Percentiles rank a stretch among this genome's conserved stretches.
Evolutionary conservation across 1,139 yeast species (phyloP).

Genomic region (Hansenula sp.): DNA sequence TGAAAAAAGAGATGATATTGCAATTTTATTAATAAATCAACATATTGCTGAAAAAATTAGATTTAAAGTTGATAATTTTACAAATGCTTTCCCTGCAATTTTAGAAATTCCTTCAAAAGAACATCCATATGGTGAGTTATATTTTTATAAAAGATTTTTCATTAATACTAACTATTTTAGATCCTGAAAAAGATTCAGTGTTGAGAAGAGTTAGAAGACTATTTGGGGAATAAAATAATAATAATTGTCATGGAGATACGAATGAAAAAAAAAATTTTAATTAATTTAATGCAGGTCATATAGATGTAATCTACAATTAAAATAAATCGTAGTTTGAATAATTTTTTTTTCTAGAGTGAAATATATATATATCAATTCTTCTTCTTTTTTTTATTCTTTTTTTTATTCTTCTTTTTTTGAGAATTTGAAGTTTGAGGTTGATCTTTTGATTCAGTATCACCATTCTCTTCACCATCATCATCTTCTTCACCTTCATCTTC

Average conservation of each 20-base stretch:
- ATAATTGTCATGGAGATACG: not conserved
- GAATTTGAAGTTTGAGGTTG: slow-evolving; percentile 3
- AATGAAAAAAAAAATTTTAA: too few relatives aligned
- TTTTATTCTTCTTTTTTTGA: slow-evolving; percentile 26
- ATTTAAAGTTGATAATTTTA: slow-evolving; percentile 72
- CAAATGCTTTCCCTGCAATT: slow-evolving; percentile 93
- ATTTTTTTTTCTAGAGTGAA: too few relatives aligned
- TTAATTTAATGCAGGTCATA: slow-evolving; percentile 5
- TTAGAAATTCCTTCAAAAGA: slow-evolving; percentile 97
- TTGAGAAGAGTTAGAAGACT: slow-evolving; percentile 90
- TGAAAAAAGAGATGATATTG: slow-evolving; percentile 77
- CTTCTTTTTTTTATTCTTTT: slow-evolving; percentile 29
- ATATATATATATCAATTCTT: slow-evolving; percentile 20
- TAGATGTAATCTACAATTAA: too few relatives aligned
- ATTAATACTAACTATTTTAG: slow-evolving; percentile 24
- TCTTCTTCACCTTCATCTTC: slow-evolving; percentile 2
- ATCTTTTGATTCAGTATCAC: slow-evolving; percentile 8
- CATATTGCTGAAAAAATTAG: slow-evolving; percentile 92
- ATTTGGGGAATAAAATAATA: slow-evolving; percentile 67
- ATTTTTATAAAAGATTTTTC: not conserved
- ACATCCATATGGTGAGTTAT: slow-evolving; percentile 67
- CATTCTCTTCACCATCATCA: slow-evolving; percentile 3
- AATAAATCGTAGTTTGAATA: too few relatives aligned
- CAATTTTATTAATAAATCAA: slow-evolving; percentile 88
- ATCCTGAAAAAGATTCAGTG: slow-evolving; percentile 96